Conservation (phyloP, 768 basidiomycete species). For the Lactarius sanguifluus region DNA sequence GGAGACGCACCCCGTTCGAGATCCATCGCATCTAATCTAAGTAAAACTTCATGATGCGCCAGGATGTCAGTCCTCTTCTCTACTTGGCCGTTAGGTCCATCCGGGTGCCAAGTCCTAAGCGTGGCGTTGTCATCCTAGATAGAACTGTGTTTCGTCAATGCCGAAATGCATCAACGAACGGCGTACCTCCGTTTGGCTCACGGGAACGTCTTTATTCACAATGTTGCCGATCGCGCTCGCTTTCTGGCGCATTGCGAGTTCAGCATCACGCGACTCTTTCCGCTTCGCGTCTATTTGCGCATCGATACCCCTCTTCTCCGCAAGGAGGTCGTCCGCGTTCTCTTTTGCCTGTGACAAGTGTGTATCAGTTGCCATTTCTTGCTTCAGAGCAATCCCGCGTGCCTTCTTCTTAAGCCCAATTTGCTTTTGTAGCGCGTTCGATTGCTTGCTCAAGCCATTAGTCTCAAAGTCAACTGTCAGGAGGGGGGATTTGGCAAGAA, state of each 20-base stretch:
- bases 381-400: conserved; percentile 11
- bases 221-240: conserved; percentile 88
- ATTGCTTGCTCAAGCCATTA: conserved; percentile 72
- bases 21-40: conserved; percentile 93
- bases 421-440: conserved; percentile 92
- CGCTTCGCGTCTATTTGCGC: conserved; percentile 72
- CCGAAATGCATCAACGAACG: background rate
- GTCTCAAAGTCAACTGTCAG: conserved; percentile 83
- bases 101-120: conserved; percentile 82
- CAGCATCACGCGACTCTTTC: conserved; percentile 74
- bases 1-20: conserved; percentile 79
- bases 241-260: conserved; percentile 74
- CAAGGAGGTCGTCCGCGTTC: conserved; percentile 83
- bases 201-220: conserved; percentile 81
- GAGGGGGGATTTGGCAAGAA: background rate
- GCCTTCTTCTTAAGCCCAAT: conserved; percentile 95
- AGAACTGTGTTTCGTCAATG: background rate
- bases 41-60: conserved; percentile 96
- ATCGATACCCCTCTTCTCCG: conserved; percentile 82
- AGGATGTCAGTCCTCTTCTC: conserved; percentile 75
- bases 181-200: conserved; percentile 84
- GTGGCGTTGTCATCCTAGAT: conserved; percentile 86
- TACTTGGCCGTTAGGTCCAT: conserved; percentile 68
- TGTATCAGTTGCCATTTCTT: conserved; percentile 8
- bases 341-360: conserved; percentile 71